phyloP scores from a whole-genome alignment of 768 basidiomycete genomes.

The Tricholoma saponaceum region DNA sequence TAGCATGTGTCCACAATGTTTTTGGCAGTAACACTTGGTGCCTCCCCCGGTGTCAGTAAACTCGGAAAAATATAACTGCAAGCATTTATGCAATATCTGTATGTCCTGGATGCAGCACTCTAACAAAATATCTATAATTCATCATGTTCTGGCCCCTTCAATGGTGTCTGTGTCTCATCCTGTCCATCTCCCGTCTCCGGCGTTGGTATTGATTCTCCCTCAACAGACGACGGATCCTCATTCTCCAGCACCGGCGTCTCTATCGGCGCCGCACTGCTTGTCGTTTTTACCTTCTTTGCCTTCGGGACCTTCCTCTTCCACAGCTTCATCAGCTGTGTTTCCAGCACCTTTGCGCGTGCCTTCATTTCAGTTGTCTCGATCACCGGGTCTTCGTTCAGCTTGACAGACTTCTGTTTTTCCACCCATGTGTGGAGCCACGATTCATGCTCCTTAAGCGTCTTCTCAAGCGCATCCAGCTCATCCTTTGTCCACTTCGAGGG shows the following conservation, averaged over 20 bases:
- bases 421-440: slow-evolving; percentile 80
- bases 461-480: slow-evolving; percentile 82
- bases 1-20: no score
- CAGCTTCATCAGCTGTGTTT: slow-evolving; percentile 67
- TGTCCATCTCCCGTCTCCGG: slow-evolving; percentile 1
- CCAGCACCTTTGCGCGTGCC: slow-evolving; percentile 74
- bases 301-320: slow-evolving; percentile 69
- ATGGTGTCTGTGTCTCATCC: slow-evolving; percentile 12
- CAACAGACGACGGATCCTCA: slow-evolving; percentile 5
- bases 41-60: slow-evolving; percentile 5
- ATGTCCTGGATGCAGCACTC: not conserved
- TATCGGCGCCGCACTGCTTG: slow-evolving; percentile 20
- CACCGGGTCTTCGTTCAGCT: slow-evolving; percentile 79
- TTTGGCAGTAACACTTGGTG: no score
- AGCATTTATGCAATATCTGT: not conserved
- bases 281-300: slow-evolving; percentile 46
- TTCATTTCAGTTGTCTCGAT: slow-evolving; percentile 84
- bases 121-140: slow-evolving; percentile 10
- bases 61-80: not conserved
- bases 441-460: slow-evolving; percentile 73
- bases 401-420: slow-evolving; percentile 74
- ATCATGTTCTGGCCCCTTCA: slow-evolving; percentile 8
- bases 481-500: slow-evolving; percentile 80
- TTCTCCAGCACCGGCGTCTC: slow-evolving; percentile 16
- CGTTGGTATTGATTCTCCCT: slow-evolving; percentile 9